Evolutionary conservation across 169 alveolate species (phyloP).

Genomic region (Plasmodium relictum): DNA sequence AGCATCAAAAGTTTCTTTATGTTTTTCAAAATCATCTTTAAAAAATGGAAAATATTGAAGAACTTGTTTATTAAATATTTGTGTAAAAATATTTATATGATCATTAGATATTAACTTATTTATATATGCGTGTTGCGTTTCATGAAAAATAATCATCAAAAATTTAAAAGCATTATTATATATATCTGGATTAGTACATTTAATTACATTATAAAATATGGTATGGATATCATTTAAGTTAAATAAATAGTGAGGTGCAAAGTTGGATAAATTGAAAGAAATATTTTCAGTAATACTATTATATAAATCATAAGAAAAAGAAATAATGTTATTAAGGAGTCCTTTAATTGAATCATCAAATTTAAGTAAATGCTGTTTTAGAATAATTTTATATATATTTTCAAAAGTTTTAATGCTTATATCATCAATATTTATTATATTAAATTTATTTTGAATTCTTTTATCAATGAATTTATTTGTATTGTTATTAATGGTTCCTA

Average conservation of each 20-base stretch:
- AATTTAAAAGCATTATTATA: conserved; percentile 57
- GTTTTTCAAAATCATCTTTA: conserved; percentile 86
- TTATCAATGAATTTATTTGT: conserved; percentile 95
- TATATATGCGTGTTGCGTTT: conserved; percentile 64
- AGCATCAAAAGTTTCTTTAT: conserved; percentile 87
- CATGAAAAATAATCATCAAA: conserved; percentile 70
- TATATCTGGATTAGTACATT: conserved; percentile 57
- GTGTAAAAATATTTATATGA: conserved; percentile 55
- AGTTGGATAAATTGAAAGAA: conserved; percentile 84
- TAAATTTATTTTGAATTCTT: conserved; percentile 94
- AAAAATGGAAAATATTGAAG: conserved; percentile 50
- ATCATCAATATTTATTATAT: conserved; percentile 90
- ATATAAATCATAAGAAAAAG: conserved; percentile 90
- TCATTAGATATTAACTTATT: conserved; percentile 56
- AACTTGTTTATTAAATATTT: conserved; percentile 40
- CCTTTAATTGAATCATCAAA: conserved; percentile 89
- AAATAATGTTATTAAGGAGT: conserved; percentile 87
- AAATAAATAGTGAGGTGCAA: conserved; percentile 93
- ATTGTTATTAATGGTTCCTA: conserved; percentile 95
- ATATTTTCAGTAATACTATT: conserved; percentile 78
- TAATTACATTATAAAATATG: conserved; percentile 60
- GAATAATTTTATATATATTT: conserved; percentile 89
- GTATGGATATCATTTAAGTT: conserved; percentile 90
- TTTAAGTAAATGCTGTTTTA: conserved; percentile 91
- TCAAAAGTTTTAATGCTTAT: conserved; percentile 91